A percentile compares a stretch with the other conserved stretches of the same genome.
phyloP scores from a whole-genome alignment of 805 yeast species.

The Helenozyma rhizophorensis region DNA sequence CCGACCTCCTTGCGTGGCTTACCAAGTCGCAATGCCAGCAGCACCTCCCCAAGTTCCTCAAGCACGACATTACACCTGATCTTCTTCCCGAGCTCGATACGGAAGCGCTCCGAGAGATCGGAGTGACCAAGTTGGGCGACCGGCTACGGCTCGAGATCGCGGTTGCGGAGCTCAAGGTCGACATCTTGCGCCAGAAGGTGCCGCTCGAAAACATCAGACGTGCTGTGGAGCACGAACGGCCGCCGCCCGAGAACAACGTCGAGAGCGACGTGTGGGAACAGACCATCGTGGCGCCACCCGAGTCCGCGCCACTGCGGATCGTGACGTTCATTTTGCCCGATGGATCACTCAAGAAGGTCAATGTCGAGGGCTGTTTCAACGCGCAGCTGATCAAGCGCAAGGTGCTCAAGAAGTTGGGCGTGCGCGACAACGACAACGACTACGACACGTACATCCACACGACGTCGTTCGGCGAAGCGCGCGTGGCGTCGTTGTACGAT shows the following conservation, averaged over 20 bases:
- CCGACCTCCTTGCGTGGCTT: conserved; percentile 35
- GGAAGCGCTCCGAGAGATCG: conserved; percentile 64
- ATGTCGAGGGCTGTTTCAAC: conserved; percentile 74
- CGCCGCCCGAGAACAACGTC: too few species aligned
- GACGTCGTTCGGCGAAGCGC: conserved; percentile 11
- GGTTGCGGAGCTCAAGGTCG: conserved; percentile 40
- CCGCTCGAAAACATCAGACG: conserved; percentile 10
- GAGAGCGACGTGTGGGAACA: background rate
- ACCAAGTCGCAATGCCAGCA: conserved; percentile 31
- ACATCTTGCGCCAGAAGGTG: conserved; percentile 5
- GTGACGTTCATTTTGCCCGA: conserved; percentile 72
- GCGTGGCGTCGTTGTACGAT: conserved; percentile 53
- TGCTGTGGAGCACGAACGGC: conserved; percentile 4
- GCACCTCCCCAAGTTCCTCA: conserved; percentile 30
- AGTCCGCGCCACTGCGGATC: conserved; percentile 6
- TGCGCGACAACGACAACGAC: conserved; percentile 38
- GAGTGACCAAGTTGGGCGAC: conserved; percentile 78
- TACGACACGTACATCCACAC: conserved; percentile 63
- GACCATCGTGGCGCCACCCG: conserved; percentile 1
- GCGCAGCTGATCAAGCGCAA: conserved; percentile 74
- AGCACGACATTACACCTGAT: conserved; percentile 54
- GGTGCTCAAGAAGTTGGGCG: conserved; percentile 55
- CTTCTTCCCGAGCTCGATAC: conserved; percentile 59
- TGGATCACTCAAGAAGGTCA: conserved; percentile 65
- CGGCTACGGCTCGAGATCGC: conserved; percentile 64